phyloP scores from a whole-genome alignment of 2,329 filamentous ascomycete species.

The Myriosclerotinia scirpicola region DNA sequence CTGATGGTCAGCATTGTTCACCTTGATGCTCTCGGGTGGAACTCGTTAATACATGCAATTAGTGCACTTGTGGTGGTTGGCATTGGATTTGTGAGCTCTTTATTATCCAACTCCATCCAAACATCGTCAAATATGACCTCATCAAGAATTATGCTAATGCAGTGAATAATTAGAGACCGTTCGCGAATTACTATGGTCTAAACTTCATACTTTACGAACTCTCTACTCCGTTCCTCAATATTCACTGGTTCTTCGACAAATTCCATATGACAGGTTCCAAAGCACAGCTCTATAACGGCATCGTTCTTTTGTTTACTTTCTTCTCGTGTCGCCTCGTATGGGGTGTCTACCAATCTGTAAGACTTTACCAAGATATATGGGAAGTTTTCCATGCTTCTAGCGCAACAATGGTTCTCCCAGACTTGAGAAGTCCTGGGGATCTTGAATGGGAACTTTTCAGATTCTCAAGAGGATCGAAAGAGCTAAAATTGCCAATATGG shows the following conservation, averaged over 20 bases:
- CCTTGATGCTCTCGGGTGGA: conserved; percentile 68
- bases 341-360: conserved; percentile 67
- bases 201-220: conserved; percentile 84
- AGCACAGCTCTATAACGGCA: conserved; percentile 75
- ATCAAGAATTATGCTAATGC: not conserved
- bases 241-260: conserved; percentile 91
- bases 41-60: conserved; percentile 51
- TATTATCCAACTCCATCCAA: conserved; percentile 32
- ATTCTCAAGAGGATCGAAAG: conserved; percentile 48
- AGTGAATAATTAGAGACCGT: conserved; percentile 60
- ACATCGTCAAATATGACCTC: not conserved
- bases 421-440: conserved; percentile 35
- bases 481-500: conserved; percentile 59
- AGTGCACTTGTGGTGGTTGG: conserved; percentile 57
- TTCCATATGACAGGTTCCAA: conserved; percentile 71
- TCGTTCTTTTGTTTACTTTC: conserved; percentile 68
- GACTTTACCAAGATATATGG: conserved; percentile 69
- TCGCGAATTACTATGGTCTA: conserved; percentile 76
- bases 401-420: too few relatives aligned
- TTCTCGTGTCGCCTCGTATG: conserved; percentile 76
- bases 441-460: conserved; percentile 31
- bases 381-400: conserved; percentile 26
- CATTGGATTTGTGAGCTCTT: conserved; percentile 70
- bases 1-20: conserved; percentile 64
- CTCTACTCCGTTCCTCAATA: conserved; percentile 78